A percentile compares a stretch with the other conserved stretches of the same genome.
Evolutionary conservation across 2,329 filamentous ascomycete species (phyloP).

Genomic region (Ophiostoma populinum): DNA sequence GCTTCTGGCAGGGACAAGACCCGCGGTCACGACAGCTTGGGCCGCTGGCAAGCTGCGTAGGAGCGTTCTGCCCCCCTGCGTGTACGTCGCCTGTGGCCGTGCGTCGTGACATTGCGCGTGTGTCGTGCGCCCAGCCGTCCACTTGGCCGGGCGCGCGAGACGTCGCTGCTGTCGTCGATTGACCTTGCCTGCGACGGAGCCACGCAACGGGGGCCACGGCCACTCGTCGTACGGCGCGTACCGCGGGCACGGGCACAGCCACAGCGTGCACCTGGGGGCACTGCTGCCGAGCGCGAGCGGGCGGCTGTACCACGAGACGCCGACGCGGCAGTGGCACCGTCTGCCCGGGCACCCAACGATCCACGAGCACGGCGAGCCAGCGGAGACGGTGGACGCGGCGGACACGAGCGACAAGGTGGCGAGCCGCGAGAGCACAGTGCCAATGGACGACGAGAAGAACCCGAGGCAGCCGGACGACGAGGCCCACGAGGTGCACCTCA

Average conservation of each 20-base stretch:
- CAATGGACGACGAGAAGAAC: conserved; percentile 42
- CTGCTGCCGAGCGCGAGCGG: conserved; percentile 7
- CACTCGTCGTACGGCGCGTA: too few species aligned
- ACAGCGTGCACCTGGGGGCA: conserved; percentile 3
- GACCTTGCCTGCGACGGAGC: conserved; percentile 43
- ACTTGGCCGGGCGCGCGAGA: conserved; percentile 30
- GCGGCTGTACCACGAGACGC: conserved; percentile 29
- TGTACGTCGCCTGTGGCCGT: too few species aligned
- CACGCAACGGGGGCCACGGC: too few species aligned
- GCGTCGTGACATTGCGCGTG: too few species aligned
- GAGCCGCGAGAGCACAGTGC: conserved; percentile 76
- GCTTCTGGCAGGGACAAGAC: too few species aligned
- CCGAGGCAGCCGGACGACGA: too few species aligned
- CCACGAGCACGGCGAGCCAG: not conserved
- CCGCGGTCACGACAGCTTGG: too few species aligned
- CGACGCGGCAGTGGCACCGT: conserved; percentile 14
- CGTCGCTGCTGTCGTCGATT: conserved; percentile 41
- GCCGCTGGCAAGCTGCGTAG: too few species aligned
- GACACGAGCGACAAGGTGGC: conserved; percentile 35
- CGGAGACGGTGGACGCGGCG: conserved; percentile 10
- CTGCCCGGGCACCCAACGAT: conserved; percentile 5
- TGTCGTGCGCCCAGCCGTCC: too few species aligned
- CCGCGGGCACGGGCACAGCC: conserved; percentile 1
- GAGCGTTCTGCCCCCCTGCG: too few species aligned
- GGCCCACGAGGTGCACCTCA: conserved; percentile 50